Base-by-base conservation (phyloP, 208 protist species). In the Crithidia brevicula region DNA sequence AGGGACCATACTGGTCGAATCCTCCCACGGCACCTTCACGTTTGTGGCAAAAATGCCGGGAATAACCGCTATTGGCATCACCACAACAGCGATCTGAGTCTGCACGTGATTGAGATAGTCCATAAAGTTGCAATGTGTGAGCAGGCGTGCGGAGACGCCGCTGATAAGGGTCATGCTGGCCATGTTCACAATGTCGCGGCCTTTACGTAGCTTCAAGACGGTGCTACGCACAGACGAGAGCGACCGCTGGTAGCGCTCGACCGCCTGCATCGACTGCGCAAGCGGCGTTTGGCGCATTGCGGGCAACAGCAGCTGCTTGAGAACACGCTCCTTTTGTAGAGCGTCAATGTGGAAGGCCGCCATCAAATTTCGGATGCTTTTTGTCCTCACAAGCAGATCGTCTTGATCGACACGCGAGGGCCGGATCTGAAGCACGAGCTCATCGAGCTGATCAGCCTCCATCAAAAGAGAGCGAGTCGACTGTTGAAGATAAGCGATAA, bases 101-200 rank as follows among this genome's bases (percentile, higher is more conserved):
- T 93, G 81, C 34, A 95, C 79, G 68, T 86, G 70, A 63, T 88
- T 95, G 43, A 95, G 51, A 49, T 90, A 95, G 51, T 95, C 89
- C 86, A 95, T 91, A 42, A 78, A 85, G 68, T 95, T 79, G 67
- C 89, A 95, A 63, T 90, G 89, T 43, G 86, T 67, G 5, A 89
- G 36, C n/a, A 95, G 77, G 5, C 89, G 86, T 47, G 89, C 85
- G 0, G 77, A 79, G 43, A 95, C 89, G 30, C 89, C 89, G 66
- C 85, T 82, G 36, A 95, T 79, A 70, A 95, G 80, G 46, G 77
- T 90, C 85, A 95, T 88, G 74, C 78, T 92, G 34, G 86, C 81
- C 33, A 83, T 38, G 72, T 93, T 91, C 30, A 93, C 81, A 10
- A 83, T 80, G 60, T 95, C 89, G 34, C 86, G 79, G 3, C 78